Evolutionary conservation across 306 rosid species (phyloP), one percentile per base, ranked within the genome.

Genomic region (Vicia faba): DNA sequence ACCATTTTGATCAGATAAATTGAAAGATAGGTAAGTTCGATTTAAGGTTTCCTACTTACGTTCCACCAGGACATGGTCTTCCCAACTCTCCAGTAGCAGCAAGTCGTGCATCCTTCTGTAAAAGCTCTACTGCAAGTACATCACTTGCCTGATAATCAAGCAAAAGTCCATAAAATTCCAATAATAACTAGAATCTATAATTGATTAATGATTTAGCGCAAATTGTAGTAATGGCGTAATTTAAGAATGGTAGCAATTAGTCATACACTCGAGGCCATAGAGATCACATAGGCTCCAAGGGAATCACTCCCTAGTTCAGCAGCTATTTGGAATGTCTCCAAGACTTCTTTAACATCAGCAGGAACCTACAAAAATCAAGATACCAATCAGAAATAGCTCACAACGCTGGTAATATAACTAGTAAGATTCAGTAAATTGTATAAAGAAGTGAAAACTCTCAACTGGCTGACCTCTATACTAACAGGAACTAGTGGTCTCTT

Each of bases 281-380:
- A 92, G 68, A 92, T 92, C 84, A 92, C 96, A 73, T 92, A 92
- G 35, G 96, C 98, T 74, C 96, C 96, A 58, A 89, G 95, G 12
- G 89, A 85, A 65, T 89, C 96, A 66, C 86, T 84, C 65, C 85
- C 98, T 26, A 92, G 88, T 82, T 87, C 96, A 68, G 98, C 96
- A 40, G 96, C 92, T 41, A 87, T 69, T 33, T 64, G 82, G 74
- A 92, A 92, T 76, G 98, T 89, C 65, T 89, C 91, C 81, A 89
- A 71, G 68, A 85, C 88, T 83, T 92, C 98, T 77, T 79, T 76
- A 40, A 89, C 83, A 64, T 89, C 96, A 61, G 84, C 53, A 69
- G 84, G 66, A 80, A 92, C 95, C 98, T 92, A 87, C 64, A 73
- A 15, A 75, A 10, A 68, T 64, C 16, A 61, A 38, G 63, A 63